Evolutionary conservation across 1,139 yeast species (phyloP), one percentile per base, ranked within the genome.

Genomic region (Yamadazyma spencermartinsiae): DNA sequence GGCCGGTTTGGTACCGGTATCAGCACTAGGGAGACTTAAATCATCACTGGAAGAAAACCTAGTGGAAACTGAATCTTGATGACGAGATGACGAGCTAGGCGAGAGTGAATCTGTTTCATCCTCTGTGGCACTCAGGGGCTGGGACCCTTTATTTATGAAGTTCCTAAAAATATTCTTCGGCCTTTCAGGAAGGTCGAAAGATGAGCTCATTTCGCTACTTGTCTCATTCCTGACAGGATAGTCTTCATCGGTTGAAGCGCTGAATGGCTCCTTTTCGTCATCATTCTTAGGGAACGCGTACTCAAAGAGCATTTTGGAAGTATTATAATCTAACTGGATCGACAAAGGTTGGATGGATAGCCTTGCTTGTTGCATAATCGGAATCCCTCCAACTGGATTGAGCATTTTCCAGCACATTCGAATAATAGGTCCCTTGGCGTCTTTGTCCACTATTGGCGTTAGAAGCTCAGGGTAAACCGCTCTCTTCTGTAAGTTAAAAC

Each of bases 321-420:
- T 77, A 3, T 65, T 63, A 52, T 82, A 81, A 50, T 89, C 96
- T 49, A 89, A 63, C 52, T 85, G 88, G 24, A 89, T 64, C 46
- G 79, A 76, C 38, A 88, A 56, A 0, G 97, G 96, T 46, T 78
- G 79, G 27, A 86, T 56, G 17, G 74, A 76, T 50, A 89, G 63
- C 30, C 57, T 58, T 2, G 74, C 74, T 35, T 60, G 56, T 38
- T 64, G 63, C 54, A 72, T 58, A 21, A 87, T 79, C 0, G 82
- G 74, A 34, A 89, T 89, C 2, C 97, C 97, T 4, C 96, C 97
- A 39, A 89, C 86, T 0, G 95, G 87, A 28, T 79, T 82, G 34
- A 84, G 67, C 74, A 83, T 72, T 7, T 77, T 74, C 97, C 97
- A 89, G 12, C 72, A 67, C 36, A 85, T 65, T 26, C 67, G 60